These are phyloP conservation scores for Euphorbia lathyris DNA, from an alignment of 345 rosid genomes.

Conservation along the genomic window DNA sequence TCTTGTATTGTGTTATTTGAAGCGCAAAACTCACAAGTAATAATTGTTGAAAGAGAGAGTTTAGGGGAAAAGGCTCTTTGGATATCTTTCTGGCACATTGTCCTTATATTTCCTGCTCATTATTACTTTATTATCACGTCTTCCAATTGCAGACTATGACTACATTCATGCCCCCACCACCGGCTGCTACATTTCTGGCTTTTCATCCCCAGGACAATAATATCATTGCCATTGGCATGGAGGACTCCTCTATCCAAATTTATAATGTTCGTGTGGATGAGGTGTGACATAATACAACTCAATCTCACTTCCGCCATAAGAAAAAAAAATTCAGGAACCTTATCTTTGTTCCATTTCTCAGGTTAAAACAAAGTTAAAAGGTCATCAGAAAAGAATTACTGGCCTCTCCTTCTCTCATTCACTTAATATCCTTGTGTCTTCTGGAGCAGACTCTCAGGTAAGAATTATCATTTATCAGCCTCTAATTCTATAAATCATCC, in stretches of 20 bases:
- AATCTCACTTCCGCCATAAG: slow-evolving; percentile 14
- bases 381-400: slow-evolving; percentile 81
- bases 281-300: slow-evolving; percentile 35
- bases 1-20: background rate
- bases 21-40: background rate
- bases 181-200: slow-evolving; percentile 79
- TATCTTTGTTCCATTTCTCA: slow-evolving; percentile 20
- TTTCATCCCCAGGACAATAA: slow-evolving; percentile 71
- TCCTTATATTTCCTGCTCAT: background rate
- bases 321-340: background rate
- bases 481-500: background rate
- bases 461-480: slow-evolving; percentile 12
- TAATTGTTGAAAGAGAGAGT: too few relatives aligned
- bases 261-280: slow-evolving; percentile 59
- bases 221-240: slow-evolving; percentile 86
- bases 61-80: background rate
- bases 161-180: slow-evolving; percentile 79
- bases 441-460: slow-evolving; percentile 89
- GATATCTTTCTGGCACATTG: background rate
- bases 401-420: slow-evolving; percentile 83
- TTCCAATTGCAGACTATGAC: slow-evolving; percentile 57
- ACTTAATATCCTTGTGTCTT: slow-evolving; percentile 72
- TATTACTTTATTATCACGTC: background rate
- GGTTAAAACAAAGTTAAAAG: slow-evolving; percentile 70
- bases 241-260: slow-evolving; percentile 69